These are phyloP conservation scores for Pseudodiploospora longispora DNA, from an alignment of 2,329 filamentous ascomycete species.

Conservation along the genomic window DNA sequence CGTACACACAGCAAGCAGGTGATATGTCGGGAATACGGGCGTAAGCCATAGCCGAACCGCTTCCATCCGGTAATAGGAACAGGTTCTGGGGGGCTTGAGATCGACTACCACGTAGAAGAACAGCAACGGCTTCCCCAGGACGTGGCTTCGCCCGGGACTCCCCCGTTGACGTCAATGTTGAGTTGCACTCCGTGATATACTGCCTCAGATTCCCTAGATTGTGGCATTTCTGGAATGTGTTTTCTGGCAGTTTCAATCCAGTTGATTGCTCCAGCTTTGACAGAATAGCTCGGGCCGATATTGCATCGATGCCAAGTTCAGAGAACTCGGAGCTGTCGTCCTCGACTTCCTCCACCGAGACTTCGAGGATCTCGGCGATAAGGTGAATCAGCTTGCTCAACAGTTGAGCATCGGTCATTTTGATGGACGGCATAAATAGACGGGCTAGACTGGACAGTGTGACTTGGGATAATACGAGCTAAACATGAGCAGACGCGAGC, in stretches of 20 bases:
- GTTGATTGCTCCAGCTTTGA: background rate
- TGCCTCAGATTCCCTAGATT: background rate
- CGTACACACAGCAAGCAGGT: background rate
- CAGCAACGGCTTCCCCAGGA: conserved; percentile 15
- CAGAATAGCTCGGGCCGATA: conserved; percentile 1
- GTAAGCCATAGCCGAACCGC: conserved; percentile 59
- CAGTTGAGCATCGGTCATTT: too few species aligned
- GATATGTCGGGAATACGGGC: background rate
- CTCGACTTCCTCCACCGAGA: background rate
- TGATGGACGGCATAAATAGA: too few species aligned
- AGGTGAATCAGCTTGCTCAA: too few species aligned
- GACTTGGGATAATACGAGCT: too few species aligned
- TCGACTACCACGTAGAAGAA: conserved; percentile 42
- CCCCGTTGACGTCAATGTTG: background rate
- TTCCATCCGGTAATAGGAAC: conserved; percentile 49
- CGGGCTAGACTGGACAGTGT: too few species aligned
- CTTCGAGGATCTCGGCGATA: too few species aligned
- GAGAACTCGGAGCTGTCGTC: background rate
- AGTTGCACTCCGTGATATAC: background rate
- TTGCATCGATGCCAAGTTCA: background rate
- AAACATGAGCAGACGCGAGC: too few species aligned
- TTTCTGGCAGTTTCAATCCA: background rate
- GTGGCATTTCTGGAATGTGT: background rate
- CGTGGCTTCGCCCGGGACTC: background rate
- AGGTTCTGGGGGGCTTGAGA: conserved; percentile 37